A percentile compares a stretch with the other conserved stretches of the same genome.
phyloP scores from a whole-genome alignment of 257 asterid species.

The Henckelia pumila region DNA sequence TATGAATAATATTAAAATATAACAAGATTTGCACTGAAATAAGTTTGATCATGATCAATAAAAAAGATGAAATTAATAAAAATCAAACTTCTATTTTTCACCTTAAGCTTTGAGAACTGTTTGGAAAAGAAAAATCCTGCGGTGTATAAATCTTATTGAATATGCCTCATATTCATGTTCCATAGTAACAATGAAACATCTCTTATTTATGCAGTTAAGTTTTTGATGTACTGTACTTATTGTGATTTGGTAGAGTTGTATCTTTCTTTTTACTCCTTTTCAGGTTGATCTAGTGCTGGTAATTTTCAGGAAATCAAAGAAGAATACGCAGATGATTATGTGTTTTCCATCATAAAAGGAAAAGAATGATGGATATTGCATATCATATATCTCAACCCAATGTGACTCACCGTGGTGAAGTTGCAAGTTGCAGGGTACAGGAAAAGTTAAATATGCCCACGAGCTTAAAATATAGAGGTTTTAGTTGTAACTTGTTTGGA shows the following conservation, averaged over 20 bases:
- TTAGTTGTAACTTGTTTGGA: slow-evolving; percentile 25
- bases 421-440: slow-evolving; percentile 30
- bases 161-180: neutral
- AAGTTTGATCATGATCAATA: no score
- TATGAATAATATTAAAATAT: no score
- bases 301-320: neutral
- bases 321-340: neutral
- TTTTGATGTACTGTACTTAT: neutral
- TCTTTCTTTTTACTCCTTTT: neutral
- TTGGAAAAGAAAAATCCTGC: neutral
- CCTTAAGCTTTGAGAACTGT: neutral
- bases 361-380: slow-evolving; percentile 16
- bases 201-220: neutral
- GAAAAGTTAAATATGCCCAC: slow-evolving; percentile 23
- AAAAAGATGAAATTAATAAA: no score
- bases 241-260: neutral
- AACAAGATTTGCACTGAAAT: no score
- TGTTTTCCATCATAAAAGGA: neutral
- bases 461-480: slow-evolving; percentile 25
- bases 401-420: slow-evolving; percentile 39
- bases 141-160: neutral
- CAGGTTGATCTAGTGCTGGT: neutral
- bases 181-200: no score
- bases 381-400: slow-evolving; percentile 43
- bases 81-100: neutral